These are phyloP conservation scores for Blastocystis sp. DNA, from an alignment of 352 stramenopile genomes.

Conservation along the genomic window DNA sequence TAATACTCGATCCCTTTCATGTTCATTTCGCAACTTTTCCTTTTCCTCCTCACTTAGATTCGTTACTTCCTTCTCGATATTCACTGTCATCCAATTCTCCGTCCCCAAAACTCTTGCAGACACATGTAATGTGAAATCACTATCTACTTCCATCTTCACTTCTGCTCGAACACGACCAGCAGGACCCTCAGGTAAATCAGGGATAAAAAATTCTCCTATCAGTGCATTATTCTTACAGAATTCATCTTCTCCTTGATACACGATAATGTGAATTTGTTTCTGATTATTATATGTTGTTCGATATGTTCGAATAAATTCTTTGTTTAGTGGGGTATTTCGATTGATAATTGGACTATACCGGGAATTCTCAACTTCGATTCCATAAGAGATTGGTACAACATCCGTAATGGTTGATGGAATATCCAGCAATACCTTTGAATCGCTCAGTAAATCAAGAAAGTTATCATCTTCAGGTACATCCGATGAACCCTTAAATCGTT, in stretches of 20 bases:
- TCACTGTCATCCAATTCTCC: not conserved
- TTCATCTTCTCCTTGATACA: conserved; percentile 93
- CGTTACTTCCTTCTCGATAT: not conserved
- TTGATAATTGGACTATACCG: conserved; percentile 99
- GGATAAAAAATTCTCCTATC: not conserved
- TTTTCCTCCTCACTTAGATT: not conserved
- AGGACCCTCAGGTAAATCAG: not conserved
- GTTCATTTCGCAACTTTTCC: not conserved
- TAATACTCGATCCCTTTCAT: not conserved
- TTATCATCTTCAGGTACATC: conserved; percentile 80
- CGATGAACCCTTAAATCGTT: not conserved
- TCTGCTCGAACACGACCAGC: not conserved
- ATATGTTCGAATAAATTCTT: conserved; percentile 97
- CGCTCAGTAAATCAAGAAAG: conserved; percentile 78
- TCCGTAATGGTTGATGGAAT: conserved; percentile 81
- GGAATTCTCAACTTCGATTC: conserved; percentile 95
- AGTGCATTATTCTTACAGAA: not conserved
- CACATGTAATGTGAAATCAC: not conserved
- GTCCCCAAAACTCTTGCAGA: not conserved
- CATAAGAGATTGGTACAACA: conserved; percentile 92
- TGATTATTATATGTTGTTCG: conserved; percentile 98
- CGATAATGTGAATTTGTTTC: conserved; percentile 83
- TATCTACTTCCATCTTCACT: not conserved
- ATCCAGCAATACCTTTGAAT: conserved; percentile 78
- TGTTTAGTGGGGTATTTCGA: conserved; percentile 93